Evolutionary conservation across 2,329 filamentous ascomycete species (phyloP), one percentile per base, ranked within the genome.

Genomic region (Colletotrichum echinochloae): DNA sequence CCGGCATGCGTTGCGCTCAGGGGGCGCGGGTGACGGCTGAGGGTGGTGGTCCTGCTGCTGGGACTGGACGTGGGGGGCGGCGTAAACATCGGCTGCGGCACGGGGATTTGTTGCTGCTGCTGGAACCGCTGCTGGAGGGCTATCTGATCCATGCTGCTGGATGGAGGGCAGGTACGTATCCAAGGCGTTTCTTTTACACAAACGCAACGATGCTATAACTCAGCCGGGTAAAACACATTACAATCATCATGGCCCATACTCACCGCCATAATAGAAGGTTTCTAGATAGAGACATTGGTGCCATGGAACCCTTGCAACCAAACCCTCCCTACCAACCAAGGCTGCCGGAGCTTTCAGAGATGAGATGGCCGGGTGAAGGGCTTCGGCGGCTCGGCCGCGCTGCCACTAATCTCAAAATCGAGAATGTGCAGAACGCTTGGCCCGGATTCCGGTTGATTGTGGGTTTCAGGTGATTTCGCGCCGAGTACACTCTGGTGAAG

Each of bases 21-120:
- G 5, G 5, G 63, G 68, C 5, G 62, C 59, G 1, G 59, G 39
- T 18, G 66, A 52, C 59, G 69, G 71, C 46, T 73, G 76, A 14
- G 72, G 62, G 51, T 74, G 68, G 55, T 71, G 73, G 23, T 66
- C 59, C 63, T 66, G 72, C 69, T 69, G 72, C 55, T 68, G 65
- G 16, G 55, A 68, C 26, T 74, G 75, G 35, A 49, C 62, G n/a
- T n/a, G 20, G 56, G 57, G 30, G 56, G 52, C 8, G 52, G 49
- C 60, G 65, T 33, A 66, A 63, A 56, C 37, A 63, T 66, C 64
- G 72, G 75, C 55, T 76, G 75, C 7, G 28, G 28, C 28, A 6
- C 16, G n/a, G 74, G 49, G 33, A 73, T 63, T 12, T 73, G 73
- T 59, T 71, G 61, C 65, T 74, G 70, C 54, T 72, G 73, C 20